Percentiles rank a stretch among this genome's conserved stretches.
phyloP scores from a whole-genome alignment of 2,329 filamentous ascomycete genomes.

The Stylonectria norvegica region DNA sequence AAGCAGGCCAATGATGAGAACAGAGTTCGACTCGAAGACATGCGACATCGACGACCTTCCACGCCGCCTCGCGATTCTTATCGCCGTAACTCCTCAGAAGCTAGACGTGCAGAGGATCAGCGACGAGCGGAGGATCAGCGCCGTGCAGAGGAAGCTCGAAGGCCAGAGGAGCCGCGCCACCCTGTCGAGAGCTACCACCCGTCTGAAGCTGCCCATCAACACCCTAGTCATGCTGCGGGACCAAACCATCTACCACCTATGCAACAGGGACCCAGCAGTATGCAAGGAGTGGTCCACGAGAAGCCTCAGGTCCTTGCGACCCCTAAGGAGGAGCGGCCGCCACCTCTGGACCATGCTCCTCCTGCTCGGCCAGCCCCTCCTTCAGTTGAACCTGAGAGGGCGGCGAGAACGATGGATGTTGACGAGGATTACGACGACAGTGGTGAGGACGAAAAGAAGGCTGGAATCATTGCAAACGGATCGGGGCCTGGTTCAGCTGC shows the following conservation, averaged over 20 bases:
- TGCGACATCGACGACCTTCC: slow-evolving; percentile 72
- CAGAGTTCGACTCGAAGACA: slow-evolving; percentile 80
- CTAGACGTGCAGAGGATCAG: slow-evolving; percentile 61
- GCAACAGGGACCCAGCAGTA: slow-evolving; percentile 56
- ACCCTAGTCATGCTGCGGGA: slow-evolving; percentile 52
- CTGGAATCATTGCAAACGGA: slow-evolving; percentile 38
- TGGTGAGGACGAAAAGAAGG: slow-evolving; percentile 77
- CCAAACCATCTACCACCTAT: slow-evolving; percentile 58
- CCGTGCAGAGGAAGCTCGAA: slow-evolving; percentile 55
- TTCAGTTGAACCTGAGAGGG: slow-evolving; percentile 67
- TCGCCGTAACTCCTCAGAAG: slow-evolving; percentile 75
- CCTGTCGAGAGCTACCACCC: slow-evolving; percentile 81
- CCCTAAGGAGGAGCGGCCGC: slow-evolving; percentile 54
- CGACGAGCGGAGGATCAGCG: slow-evolving; percentile 61
- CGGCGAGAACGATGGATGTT: slow-evolving; percentile 91
- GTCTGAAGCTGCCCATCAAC: slow-evolving; percentile 85
- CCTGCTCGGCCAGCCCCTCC: slow-evolving; percentile 45
- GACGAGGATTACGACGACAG: slow-evolving; percentile 98
- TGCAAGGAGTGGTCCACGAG: slow-evolving; percentile 52
- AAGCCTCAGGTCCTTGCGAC: slow-evolving; percentile 32
- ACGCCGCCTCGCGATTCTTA: slow-evolving; percentile 68
- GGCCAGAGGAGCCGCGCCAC: slow-evolving; percentile 62
- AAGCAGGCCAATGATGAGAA: slow-evolving; percentile 88
- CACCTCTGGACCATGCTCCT: slow-evolving; percentile 32
- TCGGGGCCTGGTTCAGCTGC: slow-evolving; percentile 47